A percentile compares a stretch with the other conserved stretches of the same genome.
phyloP scores from a whole-genome alignment of 495 filamentous ascomycete genomes.

The Bombardia bombarda region DNA sequence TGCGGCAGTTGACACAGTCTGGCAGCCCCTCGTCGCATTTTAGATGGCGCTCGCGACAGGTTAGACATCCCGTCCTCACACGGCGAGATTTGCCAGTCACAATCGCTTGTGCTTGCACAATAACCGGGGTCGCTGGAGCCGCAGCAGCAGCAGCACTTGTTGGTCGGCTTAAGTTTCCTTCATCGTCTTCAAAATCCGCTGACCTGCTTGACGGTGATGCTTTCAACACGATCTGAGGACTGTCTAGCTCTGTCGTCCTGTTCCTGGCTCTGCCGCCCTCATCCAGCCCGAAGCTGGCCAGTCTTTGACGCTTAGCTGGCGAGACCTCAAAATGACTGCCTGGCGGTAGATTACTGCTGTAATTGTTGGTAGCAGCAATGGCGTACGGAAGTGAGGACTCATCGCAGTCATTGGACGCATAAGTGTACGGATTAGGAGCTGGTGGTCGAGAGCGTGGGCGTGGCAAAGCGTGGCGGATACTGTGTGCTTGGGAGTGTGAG shows the following conservation, averaged over 20 bases:
- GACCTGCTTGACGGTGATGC: not conserved
- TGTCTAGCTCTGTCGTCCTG: not conserved
- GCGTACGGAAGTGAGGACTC: conserved; percentile 26
- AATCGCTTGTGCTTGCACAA: too few species aligned
- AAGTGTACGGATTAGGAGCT: conserved; percentile 10
- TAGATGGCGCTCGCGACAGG: conserved; percentile 62
- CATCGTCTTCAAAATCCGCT: conserved; percentile 14
- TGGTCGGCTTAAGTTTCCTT: not conserved
- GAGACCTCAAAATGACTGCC: conserved; percentile 16
- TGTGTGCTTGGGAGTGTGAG: conserved; percentile 1
- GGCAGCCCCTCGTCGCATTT: conserved; percentile 74
- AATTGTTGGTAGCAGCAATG: conserved; percentile 12
- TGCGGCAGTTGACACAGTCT: conserved; percentile 78
- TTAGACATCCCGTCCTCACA: conserved; percentile 70
- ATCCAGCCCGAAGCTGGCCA: not conserved
- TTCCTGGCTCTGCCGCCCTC: not conserved
- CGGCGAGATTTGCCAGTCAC: conserved; percentile 56
- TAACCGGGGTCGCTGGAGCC: conserved; percentile 17
- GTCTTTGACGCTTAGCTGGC: conserved; percentile 19
- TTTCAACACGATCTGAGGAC: too few species aligned
- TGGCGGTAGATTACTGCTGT: conserved; percentile 19
- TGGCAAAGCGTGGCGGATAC: conserved; percentile 10
- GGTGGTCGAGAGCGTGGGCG: conserved; percentile 10
- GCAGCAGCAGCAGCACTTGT: conserved; percentile 6
- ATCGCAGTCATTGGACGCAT: conserved; percentile 16